Conservation (phyloP, 192 early-diverging fungal species). For the Umbelopsis sp. region DNA sequence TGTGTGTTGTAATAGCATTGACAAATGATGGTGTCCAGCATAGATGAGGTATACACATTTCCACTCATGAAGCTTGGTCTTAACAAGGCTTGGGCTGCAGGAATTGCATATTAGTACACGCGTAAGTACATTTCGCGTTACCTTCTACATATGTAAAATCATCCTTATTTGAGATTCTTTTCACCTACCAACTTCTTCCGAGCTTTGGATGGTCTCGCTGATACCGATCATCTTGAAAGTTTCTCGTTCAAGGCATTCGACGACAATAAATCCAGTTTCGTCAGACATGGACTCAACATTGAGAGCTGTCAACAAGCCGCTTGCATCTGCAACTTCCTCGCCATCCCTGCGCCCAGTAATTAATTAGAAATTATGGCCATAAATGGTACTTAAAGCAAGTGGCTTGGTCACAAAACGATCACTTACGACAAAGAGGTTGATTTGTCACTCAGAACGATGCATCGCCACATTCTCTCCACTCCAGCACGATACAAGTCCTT, state of each 20-base stretch:
- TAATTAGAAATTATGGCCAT: not conserved
- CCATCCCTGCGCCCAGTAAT: not conserved
- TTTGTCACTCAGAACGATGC: conserved; percentile 59
- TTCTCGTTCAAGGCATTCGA: conserved; percentile 74
- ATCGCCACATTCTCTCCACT: conserved; percentile 54
- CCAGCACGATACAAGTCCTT: conserved; percentile 61
- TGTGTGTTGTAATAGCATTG: conserved; percentile 71
- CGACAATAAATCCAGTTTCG: conserved; percentile 62
- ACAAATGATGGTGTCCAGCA: conserved; percentile 72
- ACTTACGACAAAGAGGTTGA: conserved; percentile 21
- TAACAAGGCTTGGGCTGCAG: conserved; percentile 61
- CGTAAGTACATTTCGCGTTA: not conserved
- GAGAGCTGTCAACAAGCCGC: conserved; percentile 63
- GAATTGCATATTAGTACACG: not conserved
- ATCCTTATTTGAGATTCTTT: conserved; percentile 3
- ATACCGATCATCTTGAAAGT: conserved; percentile 80
- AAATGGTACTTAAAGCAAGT: not conserved
- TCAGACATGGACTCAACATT: conserved; percentile 65
- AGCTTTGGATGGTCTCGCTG: conserved; percentile 55
- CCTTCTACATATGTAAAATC: not conserved
- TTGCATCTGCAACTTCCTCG: conserved; percentile 56
- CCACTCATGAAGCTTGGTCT: conserved; percentile 73
- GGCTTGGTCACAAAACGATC: not conserved
- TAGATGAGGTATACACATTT: conserved; percentile 69
- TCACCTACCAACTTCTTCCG: conserved; percentile 47